Base-by-base conservation (phyloP, 768 basidiomycete genomes). In the Lepiota venenata region DNA sequence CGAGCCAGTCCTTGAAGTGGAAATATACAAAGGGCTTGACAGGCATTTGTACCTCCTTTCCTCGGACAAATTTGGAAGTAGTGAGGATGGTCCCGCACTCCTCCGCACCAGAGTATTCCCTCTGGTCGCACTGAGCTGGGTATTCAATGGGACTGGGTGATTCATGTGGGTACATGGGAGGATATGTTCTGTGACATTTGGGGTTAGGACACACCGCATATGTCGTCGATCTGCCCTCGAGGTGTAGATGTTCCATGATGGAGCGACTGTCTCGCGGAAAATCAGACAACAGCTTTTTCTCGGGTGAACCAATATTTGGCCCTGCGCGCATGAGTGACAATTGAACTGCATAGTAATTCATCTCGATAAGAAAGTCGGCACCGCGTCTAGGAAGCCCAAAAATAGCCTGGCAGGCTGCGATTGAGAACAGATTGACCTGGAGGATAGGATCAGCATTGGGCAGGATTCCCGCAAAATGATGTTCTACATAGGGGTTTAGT, bases 1-100 rank as follows among this genome's bases (percentile, higher is more conserved):
- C 64, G 6, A 71, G 18, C 57, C 68, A 74, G 10, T 65, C 64
- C 40, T 61, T 58, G n/a, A 62, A 52, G 29, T 39, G 50, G 44
- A 61, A 63, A 1, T 39, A 22, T 0, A 65, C 53, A 32, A 56
- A 65, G 3, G 51, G 51, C 46, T 63, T 65, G 39, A 65, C 59
- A 3, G 63, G 61, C 10, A 59, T 36, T 4, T 54, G 20, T 14
- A 59, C 45, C 1, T 12, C 35, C 11, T 41, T 20, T 25, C 37
- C 48, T 5, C 38, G 27, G 32, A 55, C 27, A 1, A 7, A 3
- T 43, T 52, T 51, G 6, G 58, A 37, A 2, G 45, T 18, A 32
- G 56, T 42, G 15, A 63, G 42, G 10, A n/a, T 25, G 21, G 50
- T 50, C 1, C 43, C 45, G 41, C 62, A 63, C 16, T 27, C n/a